Evolutionary conservation across 345 rosid genomes (phyloP), one percentile per base, ranked within the genome.

Genomic region (Boechera retrofracta): DNA sequence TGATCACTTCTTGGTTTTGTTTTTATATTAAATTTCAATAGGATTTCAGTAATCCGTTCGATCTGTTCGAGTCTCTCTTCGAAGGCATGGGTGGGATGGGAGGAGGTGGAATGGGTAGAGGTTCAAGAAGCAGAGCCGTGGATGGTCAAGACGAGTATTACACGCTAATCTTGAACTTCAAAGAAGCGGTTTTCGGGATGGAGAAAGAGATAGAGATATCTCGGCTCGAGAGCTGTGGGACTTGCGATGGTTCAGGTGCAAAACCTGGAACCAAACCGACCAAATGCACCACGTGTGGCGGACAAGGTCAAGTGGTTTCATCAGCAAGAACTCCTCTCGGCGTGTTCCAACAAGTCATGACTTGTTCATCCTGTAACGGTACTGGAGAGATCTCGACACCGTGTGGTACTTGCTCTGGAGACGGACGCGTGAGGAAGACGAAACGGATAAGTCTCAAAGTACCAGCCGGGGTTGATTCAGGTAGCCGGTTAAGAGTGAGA

Each of bases 1-100:
- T 68, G 31, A 51, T 51, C 9, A 39, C 63, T 75, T 75, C 11
- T 58, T 67, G 60, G 42, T 75, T 48, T 67, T 4, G 6, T 35
- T 38, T 39, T 18, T 4, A 6, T 35, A 42, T 31, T 4, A 35
- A 18, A 49, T 9, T 73, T 18, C 66, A 64, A 8, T 87, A 96
- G 97, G 99, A 93, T 83, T 93, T 88, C 80, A 96, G 94, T 87
- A 93, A 93, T 79, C 98, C 98, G 8, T 93, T 95, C 32, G 98
- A 96, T 89, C 71, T 89, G 62, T 96, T 93, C 48, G 99, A 96
- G 79, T 87, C 96, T 6, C 67, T 96, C 26, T 93, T 96, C 44
- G 96, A 96, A 79, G 89, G 90, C 67, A 89, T 94, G 91, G 96
- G 93, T 3, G 91, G 92, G 10, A 87, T 87, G 91, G 91, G 94